Conservation (phyloP, 345 rosid genomes). For the Populus tremula region DNA sequence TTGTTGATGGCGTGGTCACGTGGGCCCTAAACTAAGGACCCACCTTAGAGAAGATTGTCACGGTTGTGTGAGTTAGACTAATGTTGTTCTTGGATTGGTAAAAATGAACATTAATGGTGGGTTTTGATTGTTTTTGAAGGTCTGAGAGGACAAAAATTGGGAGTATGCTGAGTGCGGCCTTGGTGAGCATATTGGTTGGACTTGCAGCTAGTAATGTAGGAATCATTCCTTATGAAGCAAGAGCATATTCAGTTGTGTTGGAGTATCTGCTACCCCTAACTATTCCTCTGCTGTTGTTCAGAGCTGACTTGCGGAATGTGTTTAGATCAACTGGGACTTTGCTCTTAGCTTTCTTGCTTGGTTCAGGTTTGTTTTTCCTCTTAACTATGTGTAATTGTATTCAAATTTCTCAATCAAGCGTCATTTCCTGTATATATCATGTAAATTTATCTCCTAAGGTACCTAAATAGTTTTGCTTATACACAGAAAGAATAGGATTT, state of each 20-base stretch:
- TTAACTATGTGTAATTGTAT: not conserved
- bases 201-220: conserved; percentile 74
- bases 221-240: conserved; percentile 56
- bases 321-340: conserved; percentile 61
- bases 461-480: not conserved
- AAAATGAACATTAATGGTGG: not conserved
- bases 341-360: conserved; percentile 72
- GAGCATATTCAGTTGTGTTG: conserved; percentile 58
- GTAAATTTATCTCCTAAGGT: not conserved
- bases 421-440: not conserved
- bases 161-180: conserved; percentile 68
- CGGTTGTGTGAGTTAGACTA: too few relatives aligned
- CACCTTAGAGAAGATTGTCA: too few relatives aligned
- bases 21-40: too few relatives aligned
- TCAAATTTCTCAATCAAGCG: not conserved
- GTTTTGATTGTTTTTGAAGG: conserved; percentile 32
- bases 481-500: not conserved
- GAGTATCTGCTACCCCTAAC: conserved; percentile 69
- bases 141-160: conserved; percentile 81
- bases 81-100: too few relatives aligned
- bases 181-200: conserved; percentile 75
- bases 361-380: conserved; percentile 44
- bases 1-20: too few relatives aligned
- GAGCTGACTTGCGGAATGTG: conserved; percentile 72
- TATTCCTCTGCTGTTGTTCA: conserved; percentile 65